Conservation (phyloP, 129 eudicot species). For the Flaveria linearis region DNA sequence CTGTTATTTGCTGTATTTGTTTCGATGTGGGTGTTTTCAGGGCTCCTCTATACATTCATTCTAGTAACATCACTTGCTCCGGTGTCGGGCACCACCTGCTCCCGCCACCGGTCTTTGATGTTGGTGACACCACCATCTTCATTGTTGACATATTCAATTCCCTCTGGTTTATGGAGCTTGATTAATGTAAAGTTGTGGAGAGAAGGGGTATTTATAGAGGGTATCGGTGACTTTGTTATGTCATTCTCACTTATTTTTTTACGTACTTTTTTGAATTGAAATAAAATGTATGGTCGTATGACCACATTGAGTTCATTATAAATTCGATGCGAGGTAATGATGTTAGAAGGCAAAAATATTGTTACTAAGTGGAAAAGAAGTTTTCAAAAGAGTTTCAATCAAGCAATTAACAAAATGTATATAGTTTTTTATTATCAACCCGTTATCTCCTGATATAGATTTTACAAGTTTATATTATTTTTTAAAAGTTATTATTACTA, state of each 20-base stretch:
- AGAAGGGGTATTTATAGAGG: conserved; percentile 34
- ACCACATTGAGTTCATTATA: too few species aligned
- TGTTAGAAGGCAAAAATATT: too few species aligned
- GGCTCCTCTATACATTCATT: conserved; percentile 79
- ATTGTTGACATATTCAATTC: too few species aligned
- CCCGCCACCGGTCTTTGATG: conserved; percentile 17
- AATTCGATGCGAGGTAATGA: too few species aligned
- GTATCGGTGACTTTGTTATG: neutral
- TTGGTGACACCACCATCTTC: too few species aligned
- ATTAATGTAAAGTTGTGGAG: neutral
- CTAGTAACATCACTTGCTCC: conserved; percentile 81
- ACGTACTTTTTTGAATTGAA: conserved; percentile 19
- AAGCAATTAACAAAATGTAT: too few species aligned
- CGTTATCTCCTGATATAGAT: too few species aligned
- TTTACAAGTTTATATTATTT: too few species aligned
- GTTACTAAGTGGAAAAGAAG: too few species aligned
- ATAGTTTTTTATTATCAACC: too few species aligned
- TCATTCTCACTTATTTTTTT: neutral
- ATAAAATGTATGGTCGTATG: neutral
- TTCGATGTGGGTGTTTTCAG: conserved; percentile 71
- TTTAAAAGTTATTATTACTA: too few species aligned
- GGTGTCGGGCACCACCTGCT: conserved; percentile 92
- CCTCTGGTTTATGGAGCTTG: neutral
- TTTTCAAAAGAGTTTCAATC: too few species aligned
- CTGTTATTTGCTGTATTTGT: conserved; percentile 77